Evolutionary conservation across 192 early-diverging fungal genomes (phyloP), one percentile per base, ranked within the genome.

Genomic region (Coemansia sp.): DNA sequence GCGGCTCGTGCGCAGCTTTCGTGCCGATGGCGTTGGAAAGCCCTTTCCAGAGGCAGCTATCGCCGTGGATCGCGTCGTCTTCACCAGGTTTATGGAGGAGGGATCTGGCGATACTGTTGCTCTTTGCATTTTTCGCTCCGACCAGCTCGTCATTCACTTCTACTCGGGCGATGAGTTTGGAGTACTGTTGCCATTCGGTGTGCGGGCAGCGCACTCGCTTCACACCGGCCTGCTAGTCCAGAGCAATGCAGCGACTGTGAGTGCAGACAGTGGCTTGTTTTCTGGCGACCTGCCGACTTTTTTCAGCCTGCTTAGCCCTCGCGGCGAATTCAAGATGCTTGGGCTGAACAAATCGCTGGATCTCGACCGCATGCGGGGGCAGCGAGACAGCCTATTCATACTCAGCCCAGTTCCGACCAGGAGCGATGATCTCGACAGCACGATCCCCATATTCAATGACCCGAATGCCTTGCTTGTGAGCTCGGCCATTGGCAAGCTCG

Each of bases 281-380:
- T 42, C 64, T 2, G 31, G 59, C n/a, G 64, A 42, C 25, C 37
- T 77, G 28, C 75, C 75, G 6, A 70, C 62, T 16, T 61, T 77
- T 38, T 82, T 82, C 62, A 77, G 79, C 50, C 38, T 82, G 53
- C 67, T 70, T 8, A 64, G 75, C 1, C 70, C 75, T 9, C 73
- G 67, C 11, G 57, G 71, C 45, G 75, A 82, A 56, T 82, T 82
- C 31, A 82, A 64, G 39, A 72, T 81, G 73, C 65, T 81, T 20
- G 78, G 78, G 8, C 38, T 81, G 9, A 64, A 66, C 26, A 66
- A 65, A 0, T 36, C 65, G 4, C 39, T 59, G 6, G 77, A 80
- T 52, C 50, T 67, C 33, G 59, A 75, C 31, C 59, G 58, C 14
- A 38, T 59, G 25, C 37, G 48, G 23, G 50, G 47, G 20, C 65